Percentiles rank a stretch among this genome's conserved stretches.
phyloP scores from a whole-genome alignment of 1,139 yeast species.

The Arxiozyma bovina region DNA sequence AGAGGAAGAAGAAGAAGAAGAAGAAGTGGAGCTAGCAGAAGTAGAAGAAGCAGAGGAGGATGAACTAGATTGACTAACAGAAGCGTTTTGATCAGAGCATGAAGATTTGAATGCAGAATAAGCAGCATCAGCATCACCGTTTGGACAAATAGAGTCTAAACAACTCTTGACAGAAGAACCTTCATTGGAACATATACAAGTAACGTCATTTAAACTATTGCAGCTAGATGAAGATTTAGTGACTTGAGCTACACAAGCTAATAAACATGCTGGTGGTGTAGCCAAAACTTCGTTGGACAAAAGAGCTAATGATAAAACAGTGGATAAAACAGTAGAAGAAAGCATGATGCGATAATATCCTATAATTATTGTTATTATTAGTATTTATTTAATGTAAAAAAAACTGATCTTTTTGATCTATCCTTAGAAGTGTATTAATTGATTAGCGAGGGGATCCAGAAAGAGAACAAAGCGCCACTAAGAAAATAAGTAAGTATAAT shows the following conservation, averaged over 20 bases:
- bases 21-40: conserved; percentile 13
- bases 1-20: conserved; percentile 16
- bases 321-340: conserved; percentile 33
- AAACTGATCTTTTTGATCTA: background rate
- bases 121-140: conserved; percentile 50
- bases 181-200: conserved; percentile 56
- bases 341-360: conserved; percentile 24
- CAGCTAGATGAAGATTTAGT: conserved; percentile 47
- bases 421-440: background rate
- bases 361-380: background rate
- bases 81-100: conserved; percentile 40
- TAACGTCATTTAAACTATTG: conserved; percentile 43
- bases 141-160: conserved; percentile 58
- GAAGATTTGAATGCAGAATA: conserved; percentile 45
- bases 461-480: background rate
- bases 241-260: conserved; percentile 77
- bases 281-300: conserved; percentile 47
- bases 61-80: conserved; percentile 28
- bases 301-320: conserved; percentile 45
- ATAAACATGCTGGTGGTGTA: conserved; percentile 81
- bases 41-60: conserved; percentile 26
- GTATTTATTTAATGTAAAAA: background rate
- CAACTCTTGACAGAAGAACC: conserved; percentile 46
- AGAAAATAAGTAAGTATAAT: no score
- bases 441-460: background rate